phyloP scores from a whole-genome alignment of 2,329 filamentous ascomycete genomes.

The Ciborinia camelliae region DNA sequence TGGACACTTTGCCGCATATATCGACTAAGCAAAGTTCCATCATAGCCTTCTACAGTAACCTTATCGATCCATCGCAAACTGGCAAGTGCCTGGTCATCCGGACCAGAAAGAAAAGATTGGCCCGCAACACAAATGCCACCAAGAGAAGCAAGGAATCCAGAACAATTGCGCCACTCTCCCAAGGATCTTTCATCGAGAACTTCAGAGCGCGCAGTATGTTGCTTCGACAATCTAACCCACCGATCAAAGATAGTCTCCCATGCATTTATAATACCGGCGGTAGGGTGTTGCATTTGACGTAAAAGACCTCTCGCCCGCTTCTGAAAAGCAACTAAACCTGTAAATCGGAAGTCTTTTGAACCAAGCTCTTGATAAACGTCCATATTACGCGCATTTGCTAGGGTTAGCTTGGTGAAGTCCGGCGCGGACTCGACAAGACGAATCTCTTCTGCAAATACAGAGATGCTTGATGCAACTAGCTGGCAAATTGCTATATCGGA shows the following conservation, averaged over 20 bases:
- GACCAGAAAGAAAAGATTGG: constrained; percentile 44
- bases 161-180: constrained; percentile 66
- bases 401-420: constrained; percentile 49
- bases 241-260: constrained; percentile 65
- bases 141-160: constrained; percentile 64
- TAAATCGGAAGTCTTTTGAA: constrained; percentile 62
- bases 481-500: constrained; percentile 63
- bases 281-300: constrained; percentile 58
- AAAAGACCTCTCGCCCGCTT: constrained; percentile 60
- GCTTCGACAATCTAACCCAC: constrained; percentile 62
- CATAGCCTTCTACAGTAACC: constrained; percentile 54
- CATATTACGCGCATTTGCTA: constrained; percentile 56
- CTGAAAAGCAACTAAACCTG: constrained; percentile 66
- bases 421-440: constrained; percentile 51
- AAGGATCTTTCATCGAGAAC: constrained; percentile 53
- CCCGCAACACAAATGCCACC: constrained; percentile 64
- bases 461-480: constrained; percentile 59
- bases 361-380: constrained; percentile 60
- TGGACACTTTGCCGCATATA: constrained; percentile 64
- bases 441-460: constrained; percentile 60
- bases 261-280: constrained; percentile 62
- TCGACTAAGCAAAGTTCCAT: constrained; percentile 57
- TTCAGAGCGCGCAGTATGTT: constrained; percentile 55
- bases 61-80: constrained; percentile 60
- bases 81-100: constrained; percentile 56